Evolutionary conservation across 2,329 filamentous ascomycete species (phyloP), one percentile per base, ranked within the genome.

Genomic region (Diaporthe aspalathi): DNA sequence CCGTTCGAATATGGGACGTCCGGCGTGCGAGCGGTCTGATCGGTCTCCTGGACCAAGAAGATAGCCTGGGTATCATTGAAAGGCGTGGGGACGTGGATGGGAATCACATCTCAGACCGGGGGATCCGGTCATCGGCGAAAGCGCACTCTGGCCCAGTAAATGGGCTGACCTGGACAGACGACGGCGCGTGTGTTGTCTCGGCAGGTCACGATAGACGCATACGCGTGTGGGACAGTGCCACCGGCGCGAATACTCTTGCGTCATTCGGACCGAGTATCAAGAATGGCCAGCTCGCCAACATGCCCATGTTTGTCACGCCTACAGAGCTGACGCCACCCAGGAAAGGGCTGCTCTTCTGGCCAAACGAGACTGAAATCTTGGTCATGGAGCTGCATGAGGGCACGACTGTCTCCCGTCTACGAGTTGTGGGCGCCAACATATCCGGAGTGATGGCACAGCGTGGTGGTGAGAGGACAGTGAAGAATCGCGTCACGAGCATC

Each of bases 71-170:
- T 1, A 80, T 95, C 5, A 80, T 88, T 50, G 79, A 84, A 56
- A 79, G 80, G 20, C 81, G 79, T 76, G 75, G 79, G 56, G 57
- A 76, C 65, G 52, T 35, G 67, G 53, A 76, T 54, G 62, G 47
- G 69, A 65, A 76, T 76, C 83, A 83, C 57, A 77, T 78, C 74
- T 53, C 76, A 76, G 73, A 74, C 74, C 54, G 77, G 72, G 72
- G 74, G 74, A 72, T 88, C 53, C 88, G 82, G 78, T 84, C 76
- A 77, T 83, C 87, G 2, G 87, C 87, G 5, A 87, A 86, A 74
- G 94, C 95, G 0, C 95, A 98, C 77, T 87, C 88, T 14, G 94
- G 93, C 3, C 89, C 94, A 1, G 94, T 97, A 2, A 98, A 97
- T 73, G 93, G 93, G 1, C 84, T 98, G 9, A 86, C 91, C 0